These are phyloP conservation scores for Colletotrichum lindemuthianum DNA, from an alignment of 2,329 filamentous ascomycete species.

Conservation along the genomic window DNA sequence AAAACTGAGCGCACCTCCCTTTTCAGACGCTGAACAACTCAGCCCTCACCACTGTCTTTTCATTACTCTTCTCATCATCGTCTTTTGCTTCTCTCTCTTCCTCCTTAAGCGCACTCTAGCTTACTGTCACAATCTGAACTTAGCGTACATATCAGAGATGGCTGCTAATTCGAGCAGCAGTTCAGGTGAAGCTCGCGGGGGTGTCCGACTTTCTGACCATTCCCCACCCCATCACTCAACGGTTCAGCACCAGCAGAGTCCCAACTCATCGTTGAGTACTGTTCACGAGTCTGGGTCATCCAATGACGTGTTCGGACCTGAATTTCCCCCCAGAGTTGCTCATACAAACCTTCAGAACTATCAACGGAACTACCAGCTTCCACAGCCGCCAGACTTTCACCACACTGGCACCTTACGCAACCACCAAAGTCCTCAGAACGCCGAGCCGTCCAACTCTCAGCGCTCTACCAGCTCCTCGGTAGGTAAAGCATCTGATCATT, in stretches of 20 bases:
- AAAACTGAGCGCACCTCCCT: too few species aligned
- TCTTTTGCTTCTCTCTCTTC: background rate
- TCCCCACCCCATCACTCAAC: conserved; percentile 13
- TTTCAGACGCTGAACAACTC: too few species aligned
- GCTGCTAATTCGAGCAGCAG: conserved; percentile 13
- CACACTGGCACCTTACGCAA: background rate
- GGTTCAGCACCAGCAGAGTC: conserved; percentile 4
- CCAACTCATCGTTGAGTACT: conserved; percentile 19
- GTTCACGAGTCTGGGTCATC: conserved; percentile 21
- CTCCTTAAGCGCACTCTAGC: too few species aligned
- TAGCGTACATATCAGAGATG: conserved; percentile 1
- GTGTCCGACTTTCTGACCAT: conserved; percentile 30
- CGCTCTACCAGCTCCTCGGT: conserved; percentile 1
- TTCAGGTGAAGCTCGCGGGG: conserved; percentile 14
- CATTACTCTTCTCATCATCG: background rate
- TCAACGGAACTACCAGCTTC: conserved; percentile 18
- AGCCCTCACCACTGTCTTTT: too few species aligned
- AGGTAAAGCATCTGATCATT: conserved; percentile 14
- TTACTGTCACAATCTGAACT: too few species aligned
- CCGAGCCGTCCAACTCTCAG: background rate
- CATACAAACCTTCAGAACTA: conserved; percentile 5
- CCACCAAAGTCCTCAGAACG: conserved; percentile 1
- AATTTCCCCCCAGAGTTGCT: background rate
- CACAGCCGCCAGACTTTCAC: conserved; percentile 23
- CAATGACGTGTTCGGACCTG: conserved; percentile 25